Percentiles rank a stretch among this genome's conserved stretches.
Evolutionary conservation across 2,329 filamentous ascomycete genomes (phyloP).

Genomic region (Penicillium sp.): DNA sequence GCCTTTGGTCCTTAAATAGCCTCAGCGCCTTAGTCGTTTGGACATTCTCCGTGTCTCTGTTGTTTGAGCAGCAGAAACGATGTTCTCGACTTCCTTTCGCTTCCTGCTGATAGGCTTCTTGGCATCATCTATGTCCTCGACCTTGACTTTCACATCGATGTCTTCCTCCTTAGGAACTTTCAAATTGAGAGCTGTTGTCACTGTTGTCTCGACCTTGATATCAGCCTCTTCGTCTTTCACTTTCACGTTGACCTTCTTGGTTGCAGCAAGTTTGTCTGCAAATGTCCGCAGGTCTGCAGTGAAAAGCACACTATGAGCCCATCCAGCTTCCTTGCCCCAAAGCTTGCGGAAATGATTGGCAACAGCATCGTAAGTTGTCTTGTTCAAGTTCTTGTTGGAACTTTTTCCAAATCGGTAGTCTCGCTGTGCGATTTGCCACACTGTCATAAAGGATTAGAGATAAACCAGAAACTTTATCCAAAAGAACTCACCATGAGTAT

Average conservation of each 20-base stretch:
- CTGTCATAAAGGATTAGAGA: slow-evolving; percentile 38
- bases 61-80: slow-evolving; percentile 23
- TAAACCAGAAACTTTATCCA: neutral
- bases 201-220: slow-evolving; percentile 27
- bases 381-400: slow-evolving; percentile 81
- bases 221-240: slow-evolving; percentile 30
- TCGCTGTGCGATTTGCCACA: slow-evolving; percentile 96
- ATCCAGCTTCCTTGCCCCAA: slow-evolving; percentile 92
- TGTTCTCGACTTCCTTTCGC: slow-evolving; percentile 17
- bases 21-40: slow-evolving; percentile 28
- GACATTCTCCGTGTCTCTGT: slow-evolving; percentile 31
- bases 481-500: slow-evolving; percentile 68
- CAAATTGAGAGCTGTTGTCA: slow-evolving; percentile 26
- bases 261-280: slow-evolving; percentile 59
- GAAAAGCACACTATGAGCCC: slow-evolving; percentile 96
- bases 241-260: slow-evolving; percentile 38
- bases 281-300: slow-evolving; percentile 88
- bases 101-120: slow-evolving; percentile 17
- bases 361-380: slow-evolving; percentile 82
- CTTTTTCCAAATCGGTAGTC: slow-evolving; percentile 90
- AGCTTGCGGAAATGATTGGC: slow-evolving; percentile 84
- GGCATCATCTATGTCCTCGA: slow-evolving; percentile 14
- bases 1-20: neutral
- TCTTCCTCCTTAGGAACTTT: slow-evolving; percentile 27
- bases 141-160: slow-evolving; percentile 20